Evolutionary conservation across 495 filamentous ascomycete genomes (phyloP).

Genomic region (Aspergillus sparsus): DNA sequence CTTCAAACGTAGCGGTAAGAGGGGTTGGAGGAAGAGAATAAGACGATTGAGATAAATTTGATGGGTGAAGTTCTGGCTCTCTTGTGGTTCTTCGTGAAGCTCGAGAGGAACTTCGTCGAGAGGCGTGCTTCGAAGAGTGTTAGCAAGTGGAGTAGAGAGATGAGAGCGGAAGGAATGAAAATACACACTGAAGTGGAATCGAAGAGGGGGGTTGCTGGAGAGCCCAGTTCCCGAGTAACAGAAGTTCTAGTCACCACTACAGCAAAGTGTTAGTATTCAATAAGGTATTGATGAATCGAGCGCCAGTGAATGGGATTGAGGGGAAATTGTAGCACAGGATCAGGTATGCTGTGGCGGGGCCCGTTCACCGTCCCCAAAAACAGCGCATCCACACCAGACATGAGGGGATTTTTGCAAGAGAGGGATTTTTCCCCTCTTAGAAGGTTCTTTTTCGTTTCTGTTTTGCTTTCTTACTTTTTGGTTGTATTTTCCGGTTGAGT

Average conservation of each 20-base stretch:
- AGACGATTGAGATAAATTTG: conserved; percentile 24
- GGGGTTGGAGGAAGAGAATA: conserved; percentile 31
- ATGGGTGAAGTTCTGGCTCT: conserved; percentile 21
- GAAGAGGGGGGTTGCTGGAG: conserved; percentile 20
- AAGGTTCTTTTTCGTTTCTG: not conserved
- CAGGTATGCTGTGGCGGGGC: not conserved
- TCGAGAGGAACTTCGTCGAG: conserved; percentile 29
- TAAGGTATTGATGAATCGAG: conserved; percentile 9
- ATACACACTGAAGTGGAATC: conserved; percentile 24
- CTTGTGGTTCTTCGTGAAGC: conserved; percentile 25
- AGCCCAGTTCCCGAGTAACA: conserved; percentile 25
- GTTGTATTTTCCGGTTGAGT: not conserved
- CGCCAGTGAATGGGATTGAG: not conserved
- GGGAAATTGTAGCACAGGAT: not conserved
- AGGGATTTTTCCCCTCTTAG: too few species aligned
- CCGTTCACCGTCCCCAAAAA: not conserved
- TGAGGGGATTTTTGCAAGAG: too few species aligned
- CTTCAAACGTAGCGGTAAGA: conserved; percentile 29
- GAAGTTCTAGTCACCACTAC: conserved; percentile 29
- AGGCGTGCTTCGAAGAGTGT: conserved; percentile 8
- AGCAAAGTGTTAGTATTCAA: conserved; percentile 10
- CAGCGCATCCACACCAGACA: too few species aligned
- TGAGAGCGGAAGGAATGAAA: conserved; percentile 7
- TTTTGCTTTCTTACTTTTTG: not conserved
- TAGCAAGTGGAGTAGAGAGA: conserved; percentile 1